Evolutionary conservation across 495 filamentous ascomycete genomes (phyloP).

Genomic region (Evernia prunastri): DNA sequence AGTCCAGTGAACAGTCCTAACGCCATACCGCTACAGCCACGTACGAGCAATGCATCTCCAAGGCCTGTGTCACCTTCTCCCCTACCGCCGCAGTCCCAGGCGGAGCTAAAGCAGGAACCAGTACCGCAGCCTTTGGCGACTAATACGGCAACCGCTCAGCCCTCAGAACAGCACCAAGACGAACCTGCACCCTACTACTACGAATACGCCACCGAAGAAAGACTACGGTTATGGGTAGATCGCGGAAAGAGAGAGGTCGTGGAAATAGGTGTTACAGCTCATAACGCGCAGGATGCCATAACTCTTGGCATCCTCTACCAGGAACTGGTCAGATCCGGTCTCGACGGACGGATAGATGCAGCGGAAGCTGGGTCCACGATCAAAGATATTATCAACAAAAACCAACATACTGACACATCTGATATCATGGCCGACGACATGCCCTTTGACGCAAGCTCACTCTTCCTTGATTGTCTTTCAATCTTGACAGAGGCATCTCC

Average conservation of each 20-base stretch:
- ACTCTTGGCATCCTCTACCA: slow-evolving; percentile 69
- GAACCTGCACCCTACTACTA: slow-evolving; percentile 42
- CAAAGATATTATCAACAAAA: slow-evolving; percentile 62
- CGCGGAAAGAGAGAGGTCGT: slow-evolving; percentile 43
- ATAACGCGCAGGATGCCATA: slow-evolving; percentile 56
- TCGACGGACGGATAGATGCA: slow-evolving; percentile 60
- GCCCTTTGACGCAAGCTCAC: slow-evolving; percentile 53
- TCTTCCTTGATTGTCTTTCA: slow-evolving; percentile 78
- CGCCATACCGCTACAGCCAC: slow-evolving; percentile 12
- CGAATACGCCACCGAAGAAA: slow-evolving; percentile 49
- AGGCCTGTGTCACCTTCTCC: slow-evolving; percentile 38
- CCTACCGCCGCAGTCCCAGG: slow-evolving; percentile 29
- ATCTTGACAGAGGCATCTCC: slow-evolving; percentile 67
- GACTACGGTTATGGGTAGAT: slow-evolving; percentile 45
- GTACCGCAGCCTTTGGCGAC: slow-evolving; percentile 30
- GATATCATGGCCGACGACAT: slow-evolving; percentile 30
- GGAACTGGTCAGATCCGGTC: slow-evolving; percentile 68
- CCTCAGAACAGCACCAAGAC: slow-evolving; percentile 22
- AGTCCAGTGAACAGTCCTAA: slow-evolving; percentile 29
- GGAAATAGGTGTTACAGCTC: slow-evolving; percentile 44
- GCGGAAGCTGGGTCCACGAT: slow-evolving; percentile 64
- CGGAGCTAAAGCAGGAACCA: slow-evolving; percentile 26
- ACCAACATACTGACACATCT: slow-evolving; percentile 35
- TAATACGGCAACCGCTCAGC: slow-evolving; percentile 22
- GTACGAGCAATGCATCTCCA: slow-evolving; percentile 15